Evolutionary conservation across 768 basidiomycete species (phyloP), one percentile per base, ranked within the genome.

Genomic region (Pleurotus djamor): DNA sequence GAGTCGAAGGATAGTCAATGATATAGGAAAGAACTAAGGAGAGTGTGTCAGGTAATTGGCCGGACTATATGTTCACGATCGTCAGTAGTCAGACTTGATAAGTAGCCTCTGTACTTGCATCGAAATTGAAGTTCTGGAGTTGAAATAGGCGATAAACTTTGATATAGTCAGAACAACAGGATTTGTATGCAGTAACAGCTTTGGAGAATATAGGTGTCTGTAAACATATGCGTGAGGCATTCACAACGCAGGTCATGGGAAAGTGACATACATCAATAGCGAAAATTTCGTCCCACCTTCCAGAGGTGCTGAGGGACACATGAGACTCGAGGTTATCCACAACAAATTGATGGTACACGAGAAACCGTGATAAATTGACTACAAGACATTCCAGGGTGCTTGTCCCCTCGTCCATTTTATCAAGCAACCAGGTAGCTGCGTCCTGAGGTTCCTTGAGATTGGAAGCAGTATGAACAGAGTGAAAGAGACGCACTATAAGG

Each of bases 181-280:
- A 70, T n/a, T 72, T 71, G 52, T 79, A 79, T 5, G 74, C 70
- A 16, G 66, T 65, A 2, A 71, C 67, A 16, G 73, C 68, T 14
- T 67, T 69, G 28, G 69, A 70, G 7, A 67, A 66, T 5, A 68
- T 63, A 3, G 59, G 48, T 47, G 66, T 68, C 54, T 71, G 63
- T 69, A 71, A 50, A 16, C 55, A 13, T 5, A 54, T 4, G 58
- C 50, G 28, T 54, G 21, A 28, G 21, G 21, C 21, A 28, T 28
- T 28, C 21, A 28, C 48, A 10, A 58, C 14, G 17, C 41, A 35
- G 16, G 54, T 10, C 14, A 32, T n/a, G n/a, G 52, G 12, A 14
- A 28, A 7, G 14, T 21, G 13, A 21, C 33, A n/a, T 35, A 69
- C 68, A 37, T 70, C 59, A 34, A 68, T 66, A 3, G 66, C 59